Evolutionary conservation across 1,139 yeast species (phyloP), one percentile per base, ranked within the genome.

Genomic region (Yamadazyma blattariae): DNA sequence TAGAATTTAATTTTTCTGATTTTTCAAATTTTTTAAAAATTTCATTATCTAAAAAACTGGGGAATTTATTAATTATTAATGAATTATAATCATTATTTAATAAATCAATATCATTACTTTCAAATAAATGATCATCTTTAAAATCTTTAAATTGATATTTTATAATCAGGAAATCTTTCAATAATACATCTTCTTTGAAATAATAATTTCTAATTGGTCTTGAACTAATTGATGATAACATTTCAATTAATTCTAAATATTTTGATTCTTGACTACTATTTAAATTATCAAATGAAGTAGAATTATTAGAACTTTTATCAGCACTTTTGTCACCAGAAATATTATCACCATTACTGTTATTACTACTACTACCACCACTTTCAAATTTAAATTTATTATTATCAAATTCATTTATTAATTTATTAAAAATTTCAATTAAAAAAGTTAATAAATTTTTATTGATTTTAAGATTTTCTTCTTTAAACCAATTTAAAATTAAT

Each of bases 181-280:
- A 61, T 12, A 68, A 57, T 8, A 82, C 77, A 58, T 84, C 94
- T 47, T 83, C 92, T 28, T 63, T 57, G 48, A 81, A 82, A 38
- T 72, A 74, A 43, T 78, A 74, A 2, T 56, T 52, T 52, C 90
- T 64, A n/a, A 52, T 40, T 2, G 74, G 72, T 27, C 61, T 43
- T 16, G 40, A 37, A 4, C 38, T 32, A 6, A 18, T 21, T 7
- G 27, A 15, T 3, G 12, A 16, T 4, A 33, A 26, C 7, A 39
- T 33, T 11, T 38, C 45, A n/a, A 38, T 23, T 11, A 34, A 20
- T 28, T 37, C 38, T n/a, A 28, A 10, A 25, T 36, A 39, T 15
- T 29, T 33, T n/a, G 32, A 18, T 3, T 30, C 40, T 34, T 39
- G 42, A 32, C 35, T 36, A 20, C 15, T 14, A 25, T 32, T 22